Conservation (phyloP, 805 yeast species). For the Ogataea dorogensis region DNA sequence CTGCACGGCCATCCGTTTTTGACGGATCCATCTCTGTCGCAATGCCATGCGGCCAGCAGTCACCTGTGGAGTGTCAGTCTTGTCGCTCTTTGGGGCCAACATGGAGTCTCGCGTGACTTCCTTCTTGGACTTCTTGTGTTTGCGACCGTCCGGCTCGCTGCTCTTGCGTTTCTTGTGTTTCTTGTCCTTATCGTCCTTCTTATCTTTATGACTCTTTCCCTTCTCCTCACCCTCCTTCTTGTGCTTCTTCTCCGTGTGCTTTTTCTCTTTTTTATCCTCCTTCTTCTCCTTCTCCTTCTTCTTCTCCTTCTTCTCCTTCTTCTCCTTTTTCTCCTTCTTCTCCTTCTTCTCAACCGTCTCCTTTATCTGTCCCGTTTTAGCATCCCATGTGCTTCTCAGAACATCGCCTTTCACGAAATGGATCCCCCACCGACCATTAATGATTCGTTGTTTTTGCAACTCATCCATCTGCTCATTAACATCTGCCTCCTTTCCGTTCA, state of each 20-base stretch:
- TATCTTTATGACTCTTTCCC: conserved; percentile 31
- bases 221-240: conserved; percentile 26
- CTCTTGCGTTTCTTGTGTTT: conserved; percentile 18
- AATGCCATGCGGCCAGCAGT: conserved; percentile 63
- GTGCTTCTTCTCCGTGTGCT: conserved; percentile 28
- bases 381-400: conserved; percentile 79
- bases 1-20: conserved; percentile 87
- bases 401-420: conserved; percentile 84
- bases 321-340: conserved; percentile 30
- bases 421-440: conserved; percentile 88
- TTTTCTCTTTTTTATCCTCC: conserved; percentile 26
- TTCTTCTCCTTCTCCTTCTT: conserved; percentile 29
- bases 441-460: conserved; percentile 63
- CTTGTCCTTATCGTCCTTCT: conserved; percentile 26
- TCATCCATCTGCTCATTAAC: conserved; percentile 64
- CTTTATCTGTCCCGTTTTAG: conserved; percentile 42
- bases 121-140: conserved; percentile 31
- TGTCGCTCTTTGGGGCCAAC: conserved; percentile 37
- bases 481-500: conserved; percentile 80
- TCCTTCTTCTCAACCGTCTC: conserved; percentile 24
- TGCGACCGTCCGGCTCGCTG: conserved; percentile 21
- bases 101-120: conserved; percentile 41
- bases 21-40: conserved; percentile 83
- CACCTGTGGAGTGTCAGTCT: conserved; percentile 26
- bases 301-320: conserved; percentile 31